phyloP scores from a whole-genome alignment of 108 stramenopile species.

The Cyclotella cryptica region DNA sequence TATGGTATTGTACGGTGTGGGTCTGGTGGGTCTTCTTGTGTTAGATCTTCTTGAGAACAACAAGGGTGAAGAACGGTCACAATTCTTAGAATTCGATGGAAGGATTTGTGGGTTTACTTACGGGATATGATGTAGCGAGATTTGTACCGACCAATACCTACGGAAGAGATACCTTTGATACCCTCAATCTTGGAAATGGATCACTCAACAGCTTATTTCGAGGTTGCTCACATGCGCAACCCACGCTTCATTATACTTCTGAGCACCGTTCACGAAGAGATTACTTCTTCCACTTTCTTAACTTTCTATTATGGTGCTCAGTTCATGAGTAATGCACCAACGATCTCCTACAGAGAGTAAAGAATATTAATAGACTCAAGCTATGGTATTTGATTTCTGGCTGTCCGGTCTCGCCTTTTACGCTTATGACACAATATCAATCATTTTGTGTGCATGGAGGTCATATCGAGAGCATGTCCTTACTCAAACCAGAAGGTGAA shows the following conservation, averaged over 20 bases:
- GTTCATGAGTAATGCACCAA: too few relatives aligned
- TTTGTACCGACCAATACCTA: not conserved
- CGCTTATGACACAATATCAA: not conserved
- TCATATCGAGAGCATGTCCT: conserved; percentile 51
- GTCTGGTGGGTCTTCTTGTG: too few relatives aligned
- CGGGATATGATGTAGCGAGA: not conserved
- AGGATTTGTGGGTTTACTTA: not conserved
- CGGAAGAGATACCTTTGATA: conserved; percentile 1
- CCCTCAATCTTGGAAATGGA: too few relatives aligned
- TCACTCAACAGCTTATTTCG: too few relatives aligned
- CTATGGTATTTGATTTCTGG: not conserved
- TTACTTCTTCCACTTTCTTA: too few relatives aligned
- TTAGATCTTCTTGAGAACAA: too few relatives aligned
- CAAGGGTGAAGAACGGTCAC: too few relatives aligned
- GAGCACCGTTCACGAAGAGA: too few relatives aligned
- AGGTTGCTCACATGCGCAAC: too few relatives aligned
- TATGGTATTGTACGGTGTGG: too few relatives aligned
- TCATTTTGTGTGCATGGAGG: not conserved
- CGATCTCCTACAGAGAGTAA: not conserved
- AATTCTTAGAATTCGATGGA: conserved; percentile 4
- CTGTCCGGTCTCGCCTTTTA: not conserved
- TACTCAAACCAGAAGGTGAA: conserved; percentile 46
- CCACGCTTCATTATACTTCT: too few relatives aligned
- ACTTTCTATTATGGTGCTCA: too few relatives aligned
- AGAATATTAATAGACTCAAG: not conserved